Evolutionary conservation across 305 asterid genomes (phyloP).

Genomic region (Fraxinus platypoda): DNA sequence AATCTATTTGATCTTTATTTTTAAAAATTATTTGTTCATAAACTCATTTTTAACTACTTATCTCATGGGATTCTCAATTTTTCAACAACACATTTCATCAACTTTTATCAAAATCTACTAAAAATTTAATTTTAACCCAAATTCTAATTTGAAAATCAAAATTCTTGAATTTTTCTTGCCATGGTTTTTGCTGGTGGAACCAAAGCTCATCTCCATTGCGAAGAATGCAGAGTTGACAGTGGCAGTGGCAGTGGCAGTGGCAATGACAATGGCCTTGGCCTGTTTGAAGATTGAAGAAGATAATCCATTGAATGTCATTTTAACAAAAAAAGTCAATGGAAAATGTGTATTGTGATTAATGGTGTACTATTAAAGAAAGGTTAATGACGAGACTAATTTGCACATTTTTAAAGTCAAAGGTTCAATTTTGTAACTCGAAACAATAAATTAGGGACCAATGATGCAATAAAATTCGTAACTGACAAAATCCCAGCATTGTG

Average conservation of each 20-base stretch:
- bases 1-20: background rate
- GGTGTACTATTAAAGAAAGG: background rate
- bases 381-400: background rate
- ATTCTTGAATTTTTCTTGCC: background rate
- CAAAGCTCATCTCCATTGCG: background rate
- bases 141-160: background rate
- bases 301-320: background rate
- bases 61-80: background rate
- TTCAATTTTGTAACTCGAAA: background rate
- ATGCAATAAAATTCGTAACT: background rate
- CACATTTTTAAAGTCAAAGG: background rate
- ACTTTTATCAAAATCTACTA: background rate
- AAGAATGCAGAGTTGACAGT: background rate
- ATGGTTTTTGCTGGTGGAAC: background rate
- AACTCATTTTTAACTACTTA: background rate
- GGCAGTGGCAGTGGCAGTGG: too few relatives aligned
- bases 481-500: constrained; percentile 1
- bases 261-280: background rate
- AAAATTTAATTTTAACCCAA: background rate
- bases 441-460: background rate
- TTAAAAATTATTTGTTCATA: background rate
- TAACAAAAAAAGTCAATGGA: background rate
- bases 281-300: background rate
- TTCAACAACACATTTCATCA: too few relatives aligned
- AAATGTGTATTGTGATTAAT: background rate